Evolutionary conservation across 164 flowering plant genomes (phyloP).

Genomic region (Tetrastigma voinierianum): DNA sequence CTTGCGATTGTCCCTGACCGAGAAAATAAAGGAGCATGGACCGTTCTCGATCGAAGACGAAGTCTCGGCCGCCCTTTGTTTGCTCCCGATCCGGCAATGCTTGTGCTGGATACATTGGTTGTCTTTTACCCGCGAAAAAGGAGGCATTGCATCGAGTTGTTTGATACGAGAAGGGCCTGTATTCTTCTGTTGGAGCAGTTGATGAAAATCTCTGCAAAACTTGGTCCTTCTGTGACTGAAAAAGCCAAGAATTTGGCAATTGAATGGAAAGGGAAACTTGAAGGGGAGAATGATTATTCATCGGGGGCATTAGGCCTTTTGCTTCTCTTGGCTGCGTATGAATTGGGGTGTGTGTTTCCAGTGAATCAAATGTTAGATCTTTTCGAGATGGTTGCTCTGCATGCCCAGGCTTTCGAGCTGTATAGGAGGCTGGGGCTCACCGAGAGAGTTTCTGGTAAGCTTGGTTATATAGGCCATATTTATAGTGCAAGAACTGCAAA

Average conservation of each 20-base stretch:
- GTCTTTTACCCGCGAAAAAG: neutral
- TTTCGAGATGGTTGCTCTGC: neutral
- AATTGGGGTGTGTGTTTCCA: constrained; percentile 1
- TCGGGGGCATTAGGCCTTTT: constrained; percentile 16
- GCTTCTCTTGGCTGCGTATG: constrained; percentile 20
- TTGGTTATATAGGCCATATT: no score
- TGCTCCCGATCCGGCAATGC: neutral
- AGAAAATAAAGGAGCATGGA: neutral
- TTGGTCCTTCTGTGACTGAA: constrained; percentile 4
- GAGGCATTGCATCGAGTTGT: neutral
- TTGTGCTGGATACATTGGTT: neutral
- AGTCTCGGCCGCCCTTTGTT: neutral
- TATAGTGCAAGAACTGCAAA: no score
- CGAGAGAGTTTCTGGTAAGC: neutral
- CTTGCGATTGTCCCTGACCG: neutral
- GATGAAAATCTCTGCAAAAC: constrained; percentile 9
- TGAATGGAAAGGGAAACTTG: constrained; percentile 9
- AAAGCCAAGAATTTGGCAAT: constrained; percentile 14
- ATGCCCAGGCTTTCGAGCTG: neutral
- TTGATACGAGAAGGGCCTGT: neutral
- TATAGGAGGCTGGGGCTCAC: neutral
- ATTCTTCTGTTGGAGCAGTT: constrained; percentile 19
- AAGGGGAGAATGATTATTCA: neutral
- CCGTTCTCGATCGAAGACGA: neutral
- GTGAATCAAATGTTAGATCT: neutral